phyloP scores from a whole-genome alignment of 2,329 filamentous ascomycete genomes.

The Trichoderma oligosporum region DNA sequence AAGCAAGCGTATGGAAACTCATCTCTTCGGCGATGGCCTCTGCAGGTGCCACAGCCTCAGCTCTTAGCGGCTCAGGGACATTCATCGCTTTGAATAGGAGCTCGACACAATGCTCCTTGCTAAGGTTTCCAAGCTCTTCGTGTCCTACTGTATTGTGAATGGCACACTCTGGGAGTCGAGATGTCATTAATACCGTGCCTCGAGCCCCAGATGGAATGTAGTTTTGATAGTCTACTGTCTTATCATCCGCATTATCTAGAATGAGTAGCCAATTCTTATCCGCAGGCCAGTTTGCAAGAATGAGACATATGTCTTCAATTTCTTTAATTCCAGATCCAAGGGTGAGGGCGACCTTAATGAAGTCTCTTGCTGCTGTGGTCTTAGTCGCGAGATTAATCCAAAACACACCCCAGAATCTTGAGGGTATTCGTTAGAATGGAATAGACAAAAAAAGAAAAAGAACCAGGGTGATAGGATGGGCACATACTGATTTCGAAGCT shows the following conservation, averaged over 20 bases:
- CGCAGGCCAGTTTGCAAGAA: neutral
- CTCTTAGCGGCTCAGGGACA: neutral
- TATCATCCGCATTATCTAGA: conserved; percentile 44
- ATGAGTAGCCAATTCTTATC: conserved; percentile 38
- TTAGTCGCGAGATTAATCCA: conserved; percentile 7
- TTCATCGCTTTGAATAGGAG: neutral
- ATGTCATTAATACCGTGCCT: conserved; percentile 1
- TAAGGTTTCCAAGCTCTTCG: neutral
- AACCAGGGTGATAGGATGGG: neutral
- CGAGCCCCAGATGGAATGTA: neutral
- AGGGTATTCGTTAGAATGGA: neutral
- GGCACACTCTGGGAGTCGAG: conserved; percentile 2
- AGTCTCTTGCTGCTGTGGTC: neutral
- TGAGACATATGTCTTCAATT: neutral
- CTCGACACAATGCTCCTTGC: neutral
- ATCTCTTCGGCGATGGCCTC: neutral
- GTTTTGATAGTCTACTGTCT: conserved; percentile 13
- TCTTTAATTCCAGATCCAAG: neutral
- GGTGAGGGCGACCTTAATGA: neutral
- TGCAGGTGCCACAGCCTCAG: neutral
- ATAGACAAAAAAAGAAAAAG: no score
- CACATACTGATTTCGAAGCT: conserved; percentile 6
- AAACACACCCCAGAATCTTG: conserved; percentile 17
- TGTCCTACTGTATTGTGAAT: neutral
- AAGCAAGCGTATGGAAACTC: conserved; percentile 13